Conservation (phyloP, 1,139 yeast genomes). For the Kluyveromyces sp. region DNA sequence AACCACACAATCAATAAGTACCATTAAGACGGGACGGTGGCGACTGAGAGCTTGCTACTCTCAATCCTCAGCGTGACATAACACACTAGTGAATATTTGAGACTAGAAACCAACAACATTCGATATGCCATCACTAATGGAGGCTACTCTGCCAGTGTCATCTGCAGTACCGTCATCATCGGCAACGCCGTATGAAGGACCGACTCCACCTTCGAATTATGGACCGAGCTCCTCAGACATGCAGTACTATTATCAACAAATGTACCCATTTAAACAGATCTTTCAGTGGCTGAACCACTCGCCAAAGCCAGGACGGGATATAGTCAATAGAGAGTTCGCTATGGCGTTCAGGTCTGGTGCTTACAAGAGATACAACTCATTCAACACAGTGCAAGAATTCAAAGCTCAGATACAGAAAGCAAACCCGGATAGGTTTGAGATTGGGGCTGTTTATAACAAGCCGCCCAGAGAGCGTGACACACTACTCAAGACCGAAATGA, state of each 20-base stretch:
- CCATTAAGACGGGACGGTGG: too few species aligned
- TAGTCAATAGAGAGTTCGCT: slow-evolving; percentile 89
- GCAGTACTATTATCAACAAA: slow-evolving; percentile 64
- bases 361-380: slow-evolving; percentile 85
- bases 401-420: slow-evolving; percentile 63
- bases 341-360: slow-evolving; percentile 81
- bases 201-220: slow-evolving; percentile 11
- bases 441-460: slow-evolving; percentile 86
- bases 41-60: too few species aligned
- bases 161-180: slow-evolving; percentile 2
- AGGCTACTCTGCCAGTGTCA: neutral
- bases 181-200: neutral
- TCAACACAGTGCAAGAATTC: slow-evolving; percentile 59
- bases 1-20: too few species aligned
- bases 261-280: slow-evolving; percentile 64
- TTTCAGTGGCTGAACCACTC: slow-evolving; percentile 90
- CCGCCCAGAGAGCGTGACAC: slow-evolving; percentile 81
- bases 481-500: slow-evolving; percentile 72
- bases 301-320: slow-evolving; percentile 59
- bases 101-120: too few species aligned
- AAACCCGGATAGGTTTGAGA: slow-evolving; percentile 87
- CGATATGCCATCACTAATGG: slow-evolving; percentile 5
- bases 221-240: slow-evolving; percentile 61
- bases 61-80: too few species aligned
- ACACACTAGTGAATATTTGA: too few species aligned